These are phyloP conservation scores for Solanum bukasovii DNA, from an alignment of 257 asterid genomes.

Conservation along the genomic window DNA sequence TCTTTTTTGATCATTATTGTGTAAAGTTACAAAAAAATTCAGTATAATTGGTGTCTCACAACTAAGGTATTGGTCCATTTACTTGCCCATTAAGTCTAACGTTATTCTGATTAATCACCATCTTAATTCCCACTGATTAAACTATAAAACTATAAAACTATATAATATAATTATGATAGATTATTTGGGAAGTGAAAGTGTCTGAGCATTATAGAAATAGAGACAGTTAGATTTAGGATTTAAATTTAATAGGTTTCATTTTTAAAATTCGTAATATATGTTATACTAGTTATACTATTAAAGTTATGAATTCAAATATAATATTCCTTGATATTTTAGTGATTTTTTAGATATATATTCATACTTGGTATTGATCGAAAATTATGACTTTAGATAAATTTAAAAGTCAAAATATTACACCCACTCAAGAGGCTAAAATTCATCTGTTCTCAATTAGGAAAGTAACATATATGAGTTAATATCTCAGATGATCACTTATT, in stretches of 20 bases:
- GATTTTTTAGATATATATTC: not conserved
- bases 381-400: not conserved
- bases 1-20: not conserved
- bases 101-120: not conserved
- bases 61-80: not conserved
- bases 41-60: not conserved
- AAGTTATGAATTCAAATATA: not conserved
- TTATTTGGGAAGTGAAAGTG: not conserved
- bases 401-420: not conserved
- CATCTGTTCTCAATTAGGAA: not conserved
- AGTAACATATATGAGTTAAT: no score
- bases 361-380: not conserved
- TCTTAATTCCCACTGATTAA: not conserved
- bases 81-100: not conserved
- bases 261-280: not conserved
- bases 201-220: not conserved
- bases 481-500: not conserved
- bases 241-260: not conserved
- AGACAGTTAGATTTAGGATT: not conserved
- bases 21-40: not conserved
- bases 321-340: not conserved
- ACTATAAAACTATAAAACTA: not conserved
- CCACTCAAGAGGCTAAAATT: not conserved
- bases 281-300: not conserved
- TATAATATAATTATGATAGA: not conserved